Conservation (phyloP, 2,329 filamentous ascomycete species). For the Diaporthe amygdali region DNA sequence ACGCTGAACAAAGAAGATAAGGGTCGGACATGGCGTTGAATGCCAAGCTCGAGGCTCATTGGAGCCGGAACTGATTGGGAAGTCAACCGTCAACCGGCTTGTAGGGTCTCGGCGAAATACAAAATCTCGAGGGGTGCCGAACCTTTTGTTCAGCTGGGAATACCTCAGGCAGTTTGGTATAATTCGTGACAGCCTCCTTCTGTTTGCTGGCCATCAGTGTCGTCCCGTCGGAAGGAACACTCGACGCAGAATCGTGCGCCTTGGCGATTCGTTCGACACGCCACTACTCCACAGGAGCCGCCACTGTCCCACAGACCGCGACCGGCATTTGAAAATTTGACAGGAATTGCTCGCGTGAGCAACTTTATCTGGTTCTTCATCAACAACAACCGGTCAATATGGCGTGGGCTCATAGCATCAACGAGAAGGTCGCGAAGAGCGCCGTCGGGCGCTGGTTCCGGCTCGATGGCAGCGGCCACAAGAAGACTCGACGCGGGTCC, state of each 20-base stretch:
- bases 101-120: background rate
- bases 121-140: background rate
- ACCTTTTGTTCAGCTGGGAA: background rate
- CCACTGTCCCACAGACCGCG: conserved; percentile 5
- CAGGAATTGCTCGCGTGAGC: background rate
- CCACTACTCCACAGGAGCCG: conserved; percentile 13
- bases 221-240: background rate
- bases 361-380: background rate
- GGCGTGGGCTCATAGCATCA: conserved; percentile 56
- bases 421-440: conserved; percentile 66
- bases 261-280: conserved; percentile 10
- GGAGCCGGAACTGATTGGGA: background rate
- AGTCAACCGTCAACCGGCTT: background rate
- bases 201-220: background rate
- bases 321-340: conserved; percentile 3
- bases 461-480: conserved; percentile 79
- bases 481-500: conserved; percentile 65
- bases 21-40: conserved; percentile 3
- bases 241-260: background rate
- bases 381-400: conserved; percentile 36
- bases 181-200: conserved; percentile 17
- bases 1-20: conserved; percentile 8
- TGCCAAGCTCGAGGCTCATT: conserved; percentile 16
- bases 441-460: conserved; percentile 76
- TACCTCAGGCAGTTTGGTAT: background rate